Evolutionary conservation across 257 asterid genomes (phyloP), one percentile per base, ranked within the genome.

Genomic region (Jacaranda copaia): DNA sequence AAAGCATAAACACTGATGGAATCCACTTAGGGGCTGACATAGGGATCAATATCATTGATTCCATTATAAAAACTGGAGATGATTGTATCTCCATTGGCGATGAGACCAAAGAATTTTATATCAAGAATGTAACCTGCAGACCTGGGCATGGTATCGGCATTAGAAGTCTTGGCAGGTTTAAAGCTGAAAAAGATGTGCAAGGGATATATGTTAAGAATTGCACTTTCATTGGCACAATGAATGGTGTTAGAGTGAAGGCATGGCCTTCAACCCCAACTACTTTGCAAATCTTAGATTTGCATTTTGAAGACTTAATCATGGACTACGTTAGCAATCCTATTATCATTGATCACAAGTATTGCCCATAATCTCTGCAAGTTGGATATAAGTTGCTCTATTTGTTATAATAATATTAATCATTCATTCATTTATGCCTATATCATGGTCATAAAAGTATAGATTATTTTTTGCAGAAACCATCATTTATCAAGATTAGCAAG

Each of bases 131-230:
- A 20, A 15, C 25, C 0, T 87, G 89, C 11, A 88, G 91, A 14
- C 91, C 88, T 0, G 86, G 91, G 84, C 91, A 0, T 87, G 91
- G 88, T 25, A 25, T 25, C 32, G 2, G 32, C 2, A 25, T 25
- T 25, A 2, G 32, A 25, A 25, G 32, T 25, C 32, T 25, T 25
- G 32, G 32, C 32, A 25, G 32, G 32, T 25, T 2, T 25, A 2
- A 25, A 25, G 32, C 32, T 25, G 32, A 25, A 25, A 25, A 25
- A 25, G 32, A 25, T 25, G 32, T 25, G 32, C 32, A 25, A 2
- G 32, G 32, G 32, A 25, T 25, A 25, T 25, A 25, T 25, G 32
- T 25, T 2, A 25, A 25, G 32, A 25, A 25, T 25, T 25, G 32
- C 32, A 25, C 32, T 25, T 25, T 25, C 32, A 25, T 25, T 25